phyloP scores from a whole-genome alignment of 495 filamentous ascomycete genomes.

The Penicillium canariense region DNA sequence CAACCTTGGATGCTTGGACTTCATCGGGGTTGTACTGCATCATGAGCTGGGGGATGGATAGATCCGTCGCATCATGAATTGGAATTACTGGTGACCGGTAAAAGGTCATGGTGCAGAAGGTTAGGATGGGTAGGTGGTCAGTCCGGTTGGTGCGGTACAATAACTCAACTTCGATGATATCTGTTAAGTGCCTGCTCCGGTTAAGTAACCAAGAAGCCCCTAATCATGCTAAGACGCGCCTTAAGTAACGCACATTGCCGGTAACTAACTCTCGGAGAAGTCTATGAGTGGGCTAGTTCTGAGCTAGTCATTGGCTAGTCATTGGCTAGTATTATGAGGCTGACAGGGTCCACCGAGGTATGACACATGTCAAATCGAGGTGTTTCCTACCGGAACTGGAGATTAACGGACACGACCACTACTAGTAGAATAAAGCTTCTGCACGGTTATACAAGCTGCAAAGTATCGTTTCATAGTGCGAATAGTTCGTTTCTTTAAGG shows the following conservation, averaged over 20 bases:
- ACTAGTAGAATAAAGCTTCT: neutral
- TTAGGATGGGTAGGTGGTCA: neutral
- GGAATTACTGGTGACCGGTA: slow-evolving; percentile 10
- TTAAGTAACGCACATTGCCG: neutral
- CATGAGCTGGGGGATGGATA: slow-evolving; percentile 23
- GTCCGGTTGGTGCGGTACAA: neutral
- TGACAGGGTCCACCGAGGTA: too few species aligned
- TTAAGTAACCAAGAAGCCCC: neutral
- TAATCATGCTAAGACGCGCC: neutral
- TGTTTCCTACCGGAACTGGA: neutral
- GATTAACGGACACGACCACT: too few species aligned
- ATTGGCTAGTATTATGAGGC: too few species aligned
- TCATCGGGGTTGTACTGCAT: slow-evolving; percentile 21
- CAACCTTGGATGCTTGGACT: slow-evolving; percentile 13
- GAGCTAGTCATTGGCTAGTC: too few species aligned
- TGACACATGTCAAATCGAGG: neutral
- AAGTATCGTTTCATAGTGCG: neutral
- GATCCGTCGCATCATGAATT: slow-evolving; percentile 10
- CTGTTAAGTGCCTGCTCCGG: neutral
- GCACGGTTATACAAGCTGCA: neutral
- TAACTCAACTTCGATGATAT: neutral
- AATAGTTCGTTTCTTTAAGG: neutral
- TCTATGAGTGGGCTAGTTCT: too few species aligned
- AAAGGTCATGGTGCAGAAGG: slow-evolving; percentile 2
- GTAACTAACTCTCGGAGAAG: neutral